phyloP scores from a whole-genome alignment of 164 flowering plant species.

The Vitis labrusca region DNA sequence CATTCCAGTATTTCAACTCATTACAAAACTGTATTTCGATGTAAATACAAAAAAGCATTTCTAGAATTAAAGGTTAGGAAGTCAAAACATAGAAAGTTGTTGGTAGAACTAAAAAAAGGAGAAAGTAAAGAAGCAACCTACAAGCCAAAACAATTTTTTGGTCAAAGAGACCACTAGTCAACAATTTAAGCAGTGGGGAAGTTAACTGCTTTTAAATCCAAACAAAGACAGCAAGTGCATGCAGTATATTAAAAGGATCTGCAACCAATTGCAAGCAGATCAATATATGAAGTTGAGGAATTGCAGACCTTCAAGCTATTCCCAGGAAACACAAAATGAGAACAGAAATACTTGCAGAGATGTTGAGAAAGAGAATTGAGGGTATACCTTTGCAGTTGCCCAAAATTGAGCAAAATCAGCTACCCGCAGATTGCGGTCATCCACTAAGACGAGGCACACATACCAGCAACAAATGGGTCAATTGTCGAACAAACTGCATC shows the following conservation, averaged over 20 bases:
- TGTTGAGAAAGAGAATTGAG: constrained; percentile 45
- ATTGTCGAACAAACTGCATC: constrained; percentile 91
- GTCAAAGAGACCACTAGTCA: neutral
- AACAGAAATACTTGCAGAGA: constrained; percentile 36
- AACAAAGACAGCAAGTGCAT: constrained; percentile 1
- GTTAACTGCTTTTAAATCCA: neutral
- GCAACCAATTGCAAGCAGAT: neutral
- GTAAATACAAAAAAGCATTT: neutral
- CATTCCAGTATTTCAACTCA: neutral
- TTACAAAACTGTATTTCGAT: neutral
- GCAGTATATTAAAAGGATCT: constrained; percentile 9
- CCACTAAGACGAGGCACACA: constrained; percentile 99
- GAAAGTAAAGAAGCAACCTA: neutral
- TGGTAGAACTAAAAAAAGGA: neutral
- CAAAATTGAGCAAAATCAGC: constrained; percentile 99
- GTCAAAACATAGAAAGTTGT: neutral
- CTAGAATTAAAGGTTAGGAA: neutral
- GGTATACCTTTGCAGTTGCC: constrained; percentile 99
- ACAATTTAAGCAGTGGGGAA: neutral
- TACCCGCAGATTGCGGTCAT: constrained; percentile 99
- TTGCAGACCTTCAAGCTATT: constrained; percentile 16
- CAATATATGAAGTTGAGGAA: constrained; percentile 3
- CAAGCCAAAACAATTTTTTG: neutral
- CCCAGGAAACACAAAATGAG: constrained; percentile 22
- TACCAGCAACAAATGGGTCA: constrained; percentile 96